Conservation (phyloP, 768 basidiomycete species). For the Butyriboletus loyo region DNA sequence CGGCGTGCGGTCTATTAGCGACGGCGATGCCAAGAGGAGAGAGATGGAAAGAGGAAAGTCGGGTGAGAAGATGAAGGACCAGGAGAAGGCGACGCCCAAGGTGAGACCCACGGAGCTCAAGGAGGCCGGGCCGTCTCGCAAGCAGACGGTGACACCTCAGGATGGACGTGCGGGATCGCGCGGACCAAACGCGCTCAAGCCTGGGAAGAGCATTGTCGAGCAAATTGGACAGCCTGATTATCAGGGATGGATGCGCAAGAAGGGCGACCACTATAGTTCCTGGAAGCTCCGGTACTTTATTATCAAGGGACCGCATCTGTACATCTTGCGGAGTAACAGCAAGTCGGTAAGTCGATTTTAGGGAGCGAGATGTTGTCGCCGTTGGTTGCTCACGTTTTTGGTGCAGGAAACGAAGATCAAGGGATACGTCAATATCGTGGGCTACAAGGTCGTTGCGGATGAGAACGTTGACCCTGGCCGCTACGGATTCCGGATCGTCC, state of each 20-base stretch:
- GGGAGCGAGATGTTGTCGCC: background rate
- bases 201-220: conserved; percentile 73
- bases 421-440: conserved; percentile 89
- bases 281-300: conserved; percentile 95
- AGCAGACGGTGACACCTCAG: conserved; percentile 44
- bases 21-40: conserved; percentile 16
- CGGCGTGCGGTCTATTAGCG: conserved; percentile 18
- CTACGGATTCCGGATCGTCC: conserved; percentile 93
- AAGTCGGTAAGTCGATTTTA: conserved; percentile 34
- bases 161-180: conserved; percentile 18
- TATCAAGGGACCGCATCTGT: conserved; percentile 88
- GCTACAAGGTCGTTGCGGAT: conserved; percentile 92
- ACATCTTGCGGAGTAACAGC: conserved; percentile 77
- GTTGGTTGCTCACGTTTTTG: background rate
- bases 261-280: conserved; percentile 84
- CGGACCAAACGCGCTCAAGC: conserved; percentile 42
- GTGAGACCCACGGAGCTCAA: conserved; percentile 23
- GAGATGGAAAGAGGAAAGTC: conserved; percentile 24
- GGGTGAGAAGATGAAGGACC: conserved; percentile 18
- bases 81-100: conserved; percentile 20
- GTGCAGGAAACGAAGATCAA: conserved; percentile 88
- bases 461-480: conserved; percentile 88
- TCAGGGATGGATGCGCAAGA: conserved; percentile 94
- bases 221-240: conserved; percentile 92
- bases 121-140: conserved; percentile 48